Percentiles rank a stretch among this genome's conserved stretches.
Evolutionary conservation across 495 filamentous ascomycete genomes (phyloP).

Genomic region (Penicilliopsis zonata): DNA sequence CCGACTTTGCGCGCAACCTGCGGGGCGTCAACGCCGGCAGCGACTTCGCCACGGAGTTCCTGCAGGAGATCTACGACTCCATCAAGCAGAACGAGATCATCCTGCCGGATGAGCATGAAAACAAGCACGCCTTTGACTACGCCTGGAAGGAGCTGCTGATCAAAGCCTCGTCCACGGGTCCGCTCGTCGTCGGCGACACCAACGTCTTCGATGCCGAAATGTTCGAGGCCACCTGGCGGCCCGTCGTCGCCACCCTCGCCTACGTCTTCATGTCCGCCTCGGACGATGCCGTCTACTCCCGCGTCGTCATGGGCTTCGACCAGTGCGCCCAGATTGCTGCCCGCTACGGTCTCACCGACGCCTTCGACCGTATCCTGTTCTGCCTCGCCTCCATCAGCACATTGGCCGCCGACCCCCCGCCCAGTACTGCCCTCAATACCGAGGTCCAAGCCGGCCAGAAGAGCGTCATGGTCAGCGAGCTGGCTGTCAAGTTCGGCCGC

Average conservation of each 20-base stretch:
- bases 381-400: conserved; percentile 85
- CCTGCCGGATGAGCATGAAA: conserved; percentile 92
- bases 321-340: conserved; percentile 92
- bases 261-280: conserved; percentile 99
- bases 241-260: conserved; percentile 84
- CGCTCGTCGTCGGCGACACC: conserved; percentile 71
- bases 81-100: conserved; percentile 94
- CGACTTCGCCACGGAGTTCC: conserved; percentile 76
- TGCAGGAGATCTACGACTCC: conserved; percentile 79
- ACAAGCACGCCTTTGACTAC: conserved; percentile 89
- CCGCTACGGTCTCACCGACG: conserved; percentile 71
- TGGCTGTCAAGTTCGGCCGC: conserved; percentile 91
- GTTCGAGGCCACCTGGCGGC: conserved; percentile 93
- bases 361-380: conserved; percentile 81
- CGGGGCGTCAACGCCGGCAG: conserved; percentile 76
- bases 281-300: conserved; percentile 90
- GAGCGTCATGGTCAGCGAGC: conserved; percentile 97
- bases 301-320: conserved; percentile 87
- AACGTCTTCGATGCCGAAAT: conserved; percentile 96
- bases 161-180: conserved; percentile 66
- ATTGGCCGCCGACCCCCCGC: conserved; percentile 57
- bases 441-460: conserved; percentile 87
- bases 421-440: conserved; percentile 84
- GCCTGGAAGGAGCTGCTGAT: conserved; percentile 90
- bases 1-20: conserved; percentile 76